Conservation (phyloP, 1,284 basidiomycete genomes). For the Puccinia hordei region DNA sequence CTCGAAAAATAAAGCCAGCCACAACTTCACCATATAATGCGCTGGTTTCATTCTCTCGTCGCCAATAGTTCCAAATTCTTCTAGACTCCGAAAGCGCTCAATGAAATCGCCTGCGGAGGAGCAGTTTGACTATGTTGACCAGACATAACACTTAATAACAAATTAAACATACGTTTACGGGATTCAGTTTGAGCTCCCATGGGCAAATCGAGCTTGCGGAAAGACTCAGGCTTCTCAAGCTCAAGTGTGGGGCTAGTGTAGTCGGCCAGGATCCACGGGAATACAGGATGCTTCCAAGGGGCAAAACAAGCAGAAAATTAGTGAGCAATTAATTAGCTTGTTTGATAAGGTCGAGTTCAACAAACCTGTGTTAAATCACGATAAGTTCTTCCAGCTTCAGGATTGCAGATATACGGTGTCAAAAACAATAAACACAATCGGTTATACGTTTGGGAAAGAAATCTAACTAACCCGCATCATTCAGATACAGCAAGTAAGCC, state of each 20-base stretch:
- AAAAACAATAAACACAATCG: neutral
- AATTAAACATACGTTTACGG: slow-evolving; percentile 59
- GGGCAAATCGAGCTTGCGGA: slow-evolving; percentile 77
- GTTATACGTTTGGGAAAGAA: neutral
- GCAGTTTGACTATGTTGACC: neutral
- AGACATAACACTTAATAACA: neutral
- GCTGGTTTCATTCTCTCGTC: slow-evolving; percentile 66
- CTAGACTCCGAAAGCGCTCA: slow-evolving; percentile 71
- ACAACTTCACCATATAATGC: slow-evolving; percentile 9
- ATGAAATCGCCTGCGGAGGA: slow-evolving; percentile 56
- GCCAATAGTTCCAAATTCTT: slow-evolving; percentile 77
- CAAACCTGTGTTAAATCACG: slow-evolving; percentile 42
- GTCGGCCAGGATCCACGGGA: slow-evolving; percentile 85
- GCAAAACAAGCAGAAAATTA: slow-evolving; percentile 19
- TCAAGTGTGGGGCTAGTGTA: slow-evolving; percentile 77
- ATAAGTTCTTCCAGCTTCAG: slow-evolving; percentile 44
- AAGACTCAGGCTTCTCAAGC: slow-evolving; percentile 68
- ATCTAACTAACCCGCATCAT: slow-evolving; percentile 37
- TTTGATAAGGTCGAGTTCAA: slow-evolving; percentile 65
- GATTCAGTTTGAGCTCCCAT: slow-evolving; percentile 86
- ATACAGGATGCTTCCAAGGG: slow-evolving; percentile 69
- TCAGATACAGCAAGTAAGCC: slow-evolving; percentile 44
- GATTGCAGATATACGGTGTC: neutral
- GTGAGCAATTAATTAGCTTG: slow-evolving; percentile 61
- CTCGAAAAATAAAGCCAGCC: slow-evolving; percentile 6